Conservation (phyloP, 2,329 filamentous ascomycete genomes). For the Fusarium secorum region DNA sequence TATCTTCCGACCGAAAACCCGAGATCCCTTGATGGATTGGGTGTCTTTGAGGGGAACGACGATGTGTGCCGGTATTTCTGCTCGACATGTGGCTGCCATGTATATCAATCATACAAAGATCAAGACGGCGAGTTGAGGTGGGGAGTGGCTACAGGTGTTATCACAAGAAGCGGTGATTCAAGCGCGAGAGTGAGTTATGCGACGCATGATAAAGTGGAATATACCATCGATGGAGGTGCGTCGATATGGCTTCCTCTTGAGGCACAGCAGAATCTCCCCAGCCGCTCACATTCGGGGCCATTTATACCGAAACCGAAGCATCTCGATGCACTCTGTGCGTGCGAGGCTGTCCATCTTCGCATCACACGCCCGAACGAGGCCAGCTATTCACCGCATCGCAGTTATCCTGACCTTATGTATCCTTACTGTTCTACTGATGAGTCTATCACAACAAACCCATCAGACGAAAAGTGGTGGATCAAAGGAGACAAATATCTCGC, state of each 20-base stretch:
- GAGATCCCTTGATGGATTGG: conserved; percentile 12
- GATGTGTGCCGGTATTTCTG: conserved; percentile 49
- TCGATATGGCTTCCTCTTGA: conserved; percentile 41
- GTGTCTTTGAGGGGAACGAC: neutral
- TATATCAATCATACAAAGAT: conserved; percentile 42
- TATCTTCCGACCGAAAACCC: conserved; percentile 46
- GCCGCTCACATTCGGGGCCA: neutral
- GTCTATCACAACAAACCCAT: conserved; percentile 50
- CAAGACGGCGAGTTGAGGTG: conserved; percentile 28
- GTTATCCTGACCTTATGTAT: conserved; percentile 59
- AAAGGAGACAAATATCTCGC: conserved; percentile 62
- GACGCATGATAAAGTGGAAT: conserved; percentile 37
- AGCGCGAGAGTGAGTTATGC: neutral
- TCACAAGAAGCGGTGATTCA: conserved; percentile 22
- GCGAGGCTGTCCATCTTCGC: conserved; percentile 59
- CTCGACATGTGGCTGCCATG: conserved; percentile 52
- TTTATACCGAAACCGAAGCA: neutral
- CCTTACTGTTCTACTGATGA: conserved; percentile 53
- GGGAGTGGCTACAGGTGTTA: conserved; percentile 51
- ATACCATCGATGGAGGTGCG: conserved; percentile 51
- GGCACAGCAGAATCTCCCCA: neutral
- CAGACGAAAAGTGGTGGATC: conserved; percentile 67
- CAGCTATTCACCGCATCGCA: conserved; percentile 51
- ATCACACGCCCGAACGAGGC: conserved; percentile 62
- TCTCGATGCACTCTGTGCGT: conserved; percentile 42